Conservation (phyloP, 768 basidiomycete genomes). For the Lactarius psammicola region DNA sequence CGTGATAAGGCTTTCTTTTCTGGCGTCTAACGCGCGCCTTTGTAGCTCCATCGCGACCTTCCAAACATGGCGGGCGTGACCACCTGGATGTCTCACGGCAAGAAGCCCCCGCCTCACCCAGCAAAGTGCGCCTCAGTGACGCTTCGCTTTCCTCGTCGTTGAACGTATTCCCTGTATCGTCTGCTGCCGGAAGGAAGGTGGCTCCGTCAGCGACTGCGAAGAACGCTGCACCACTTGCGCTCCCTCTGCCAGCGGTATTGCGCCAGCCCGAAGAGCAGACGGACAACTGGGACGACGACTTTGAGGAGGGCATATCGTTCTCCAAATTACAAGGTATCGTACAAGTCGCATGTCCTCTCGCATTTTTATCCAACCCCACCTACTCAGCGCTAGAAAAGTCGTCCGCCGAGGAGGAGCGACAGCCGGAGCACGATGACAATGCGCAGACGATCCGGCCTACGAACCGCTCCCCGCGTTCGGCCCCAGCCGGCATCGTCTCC, state of each 20-base stretch:
- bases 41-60: constrained; percentile 68
- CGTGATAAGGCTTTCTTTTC: constrained; percentile 15
- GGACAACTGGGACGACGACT: constrained; percentile 99
- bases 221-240: constrained; percentile 30
- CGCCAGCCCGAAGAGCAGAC: constrained; percentile 81
- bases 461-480: constrained; percentile 56
- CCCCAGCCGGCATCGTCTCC: constrained; percentile 45
- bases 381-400: constrained; percentile 45
- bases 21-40: constrained; percentile 14
- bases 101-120: constrained; percentile 40
- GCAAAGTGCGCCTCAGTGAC: constrained; percentile 18
- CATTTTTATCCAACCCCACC: constrained; percentile 33
- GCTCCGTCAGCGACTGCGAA: constrained; percentile 23
- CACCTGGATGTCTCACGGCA: constrained; percentile 46
- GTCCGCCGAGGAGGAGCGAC: constrained; percentile 51
- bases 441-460: constrained; percentile 74
- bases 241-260: constrained; percentile 63
- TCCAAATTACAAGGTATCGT: constrained; percentile 69
- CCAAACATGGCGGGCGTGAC: constrained; percentile 50
- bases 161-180: constrained; percentile 19
- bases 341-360: not conserved
- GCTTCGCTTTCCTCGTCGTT: constrained; percentile 23
- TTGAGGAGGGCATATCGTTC: constrained; percentile 89
- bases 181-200: constrained; percentile 26
- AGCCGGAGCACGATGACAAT: constrained; percentile 26